These are phyloP conservation scores for Eucalyptus tenuipes DNA, from an alignment of 345 rosid genomes.

Conservation along the genomic window DNA sequence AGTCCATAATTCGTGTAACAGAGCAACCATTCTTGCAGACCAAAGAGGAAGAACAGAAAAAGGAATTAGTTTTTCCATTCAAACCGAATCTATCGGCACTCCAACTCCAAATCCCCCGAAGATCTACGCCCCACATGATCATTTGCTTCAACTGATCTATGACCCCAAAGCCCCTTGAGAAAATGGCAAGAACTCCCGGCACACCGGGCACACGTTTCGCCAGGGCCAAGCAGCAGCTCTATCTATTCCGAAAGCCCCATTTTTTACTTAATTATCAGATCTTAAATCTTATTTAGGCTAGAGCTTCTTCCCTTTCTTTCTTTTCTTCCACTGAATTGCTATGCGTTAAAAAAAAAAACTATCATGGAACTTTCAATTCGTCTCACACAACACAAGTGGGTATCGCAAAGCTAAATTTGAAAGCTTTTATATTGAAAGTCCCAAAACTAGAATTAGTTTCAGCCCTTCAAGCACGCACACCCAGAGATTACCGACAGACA, in stretches of 20 bases:
- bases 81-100: not conserved
- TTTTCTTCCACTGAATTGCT: not conserved
- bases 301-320: not conserved
- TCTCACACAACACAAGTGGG: not conserved
- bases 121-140: not conserved
- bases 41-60: not conserved
- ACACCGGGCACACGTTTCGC: fast-evolving
- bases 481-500: slow-evolving; percentile 10
- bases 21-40: not conserved
- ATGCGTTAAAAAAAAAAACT: not conserved
- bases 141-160: not conserved
- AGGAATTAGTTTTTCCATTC: not conserved
- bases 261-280: not conserved
- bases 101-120: not conserved
- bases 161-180: not conserved
- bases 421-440: not conserved
- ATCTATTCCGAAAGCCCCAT: not conserved
- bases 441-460: not conserved
- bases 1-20: not conserved
- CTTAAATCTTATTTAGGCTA: not conserved
- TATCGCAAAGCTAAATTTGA: not conserved
- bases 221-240: not conserved
- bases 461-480: not conserved
- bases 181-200: not conserved
- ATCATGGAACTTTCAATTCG: not conserved